Conservation (phyloP, 768 basidiomycete genomes). For the Lanmaoa pseudosensibilis region DNA sequence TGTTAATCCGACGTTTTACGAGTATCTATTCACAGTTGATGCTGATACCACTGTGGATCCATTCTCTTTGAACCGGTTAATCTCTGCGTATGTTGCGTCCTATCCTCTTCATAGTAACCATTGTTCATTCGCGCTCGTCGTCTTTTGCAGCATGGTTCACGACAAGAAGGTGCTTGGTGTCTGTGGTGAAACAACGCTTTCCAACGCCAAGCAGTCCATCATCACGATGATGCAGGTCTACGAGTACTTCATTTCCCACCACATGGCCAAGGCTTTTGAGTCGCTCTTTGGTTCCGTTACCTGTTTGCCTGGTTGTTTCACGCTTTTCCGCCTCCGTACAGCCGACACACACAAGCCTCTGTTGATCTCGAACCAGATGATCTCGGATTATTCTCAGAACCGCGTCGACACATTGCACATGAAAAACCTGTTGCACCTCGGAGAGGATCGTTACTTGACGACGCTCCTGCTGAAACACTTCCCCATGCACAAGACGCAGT, state of each 20-base stretch:
- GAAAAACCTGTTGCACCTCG: slow-evolving; percentile 97
- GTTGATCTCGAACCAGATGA: slow-evolving; percentile 86
- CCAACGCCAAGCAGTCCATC: slow-evolving; percentile 92
- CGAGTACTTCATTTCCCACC: slow-evolving; percentile 99
- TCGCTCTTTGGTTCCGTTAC: slow-evolving; percentile 96
- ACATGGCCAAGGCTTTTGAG: slow-evolving; percentile 98
- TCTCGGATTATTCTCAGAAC: slow-evolving; percentile 93
- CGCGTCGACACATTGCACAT: slow-evolving; percentile 97
- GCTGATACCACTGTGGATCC: slow-evolving; percentile 94
- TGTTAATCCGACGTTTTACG: slow-evolving; percentile 98
- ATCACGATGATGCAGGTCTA: slow-evolving; percentile 99
- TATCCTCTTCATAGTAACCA: neutral
- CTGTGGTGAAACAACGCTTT: slow-evolving; percentile 91
- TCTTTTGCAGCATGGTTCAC: slow-evolving; percentile 81
- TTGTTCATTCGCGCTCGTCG: neutral
- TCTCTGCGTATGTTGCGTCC: slow-evolving; percentile 75
- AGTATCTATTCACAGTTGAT: slow-evolving; percentile 91
- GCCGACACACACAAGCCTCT: slow-evolving; percentile 95
- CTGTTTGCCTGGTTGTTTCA: slow-evolving; percentile 98
- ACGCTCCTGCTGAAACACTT: slow-evolving; percentile 96
- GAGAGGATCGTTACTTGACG: slow-evolving; percentile 98
- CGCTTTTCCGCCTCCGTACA: slow-evolving; percentile 91
- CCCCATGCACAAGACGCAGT: slow-evolving; percentile 91
- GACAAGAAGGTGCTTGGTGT: slow-evolving; percentile 93
- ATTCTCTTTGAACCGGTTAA: slow-evolving; percentile 82